Evolutionary conservation across 129 eudicot species (phyloP), one percentile per base, ranked within the genome.

Genomic region (Helianthus tuberosus): DNA sequence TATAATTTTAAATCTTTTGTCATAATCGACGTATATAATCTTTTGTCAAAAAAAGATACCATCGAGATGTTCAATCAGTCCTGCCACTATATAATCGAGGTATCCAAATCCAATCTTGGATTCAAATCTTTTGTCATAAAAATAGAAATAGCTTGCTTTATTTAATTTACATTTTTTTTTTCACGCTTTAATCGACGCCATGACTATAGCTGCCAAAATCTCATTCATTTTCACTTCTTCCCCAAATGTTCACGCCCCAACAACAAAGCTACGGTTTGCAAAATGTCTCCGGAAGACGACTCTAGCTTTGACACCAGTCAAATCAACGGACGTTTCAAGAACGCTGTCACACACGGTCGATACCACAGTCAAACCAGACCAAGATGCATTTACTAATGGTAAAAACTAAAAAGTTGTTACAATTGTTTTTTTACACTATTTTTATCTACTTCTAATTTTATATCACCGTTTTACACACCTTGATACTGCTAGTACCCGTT

Each of bases 241-340:
- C 0, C 54, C 53, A 63, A 69, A 3, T 20, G 72, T 36, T 50
- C 25, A 64, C 39, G 39, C 46, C 27, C 60, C 62, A 48, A 63
- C 69, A 47, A 20, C 64, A 43, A 69, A 60, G 16, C 70, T 77
- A 69, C 70, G 64, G 71, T 77, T 69, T 39, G 36, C 64, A 1
- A 49, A 27, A 16, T n/a, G 32, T 35, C 80, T 11, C 47, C 63
- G 64, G 70, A 77, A 49, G 9, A 27, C 29, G 39, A 66, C 67
- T 73, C 55, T 67, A 25, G 36, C 57, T 41, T 41, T 55, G 52
- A 74, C 86, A 84, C 87, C 88, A 59, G 72, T 85, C 43, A 81
- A 68, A 41, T 85, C 36, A 2, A 32, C 36, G 36, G 36, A 83
- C 68, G 74, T 64, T 72, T 79, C 85, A 23, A 69, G 60, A 83